Evolutionary conservation across 164 flowering plant genomes (phyloP).

Genomic region (Chimonanthus salicifolius): DNA sequence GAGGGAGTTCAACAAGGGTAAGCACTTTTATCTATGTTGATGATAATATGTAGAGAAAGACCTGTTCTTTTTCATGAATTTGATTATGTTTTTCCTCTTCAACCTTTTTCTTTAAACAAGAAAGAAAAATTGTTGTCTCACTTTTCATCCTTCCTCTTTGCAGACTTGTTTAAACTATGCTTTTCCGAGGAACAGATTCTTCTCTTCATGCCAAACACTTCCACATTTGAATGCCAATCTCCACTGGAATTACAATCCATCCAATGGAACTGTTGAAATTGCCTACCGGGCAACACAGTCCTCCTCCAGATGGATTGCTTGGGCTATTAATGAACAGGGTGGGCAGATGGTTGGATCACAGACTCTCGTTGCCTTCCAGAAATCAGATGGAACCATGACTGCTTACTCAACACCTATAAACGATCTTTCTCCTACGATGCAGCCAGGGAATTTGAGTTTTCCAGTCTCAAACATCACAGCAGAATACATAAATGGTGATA

Average conservation of each 20-base stretch:
- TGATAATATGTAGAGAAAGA: no score
- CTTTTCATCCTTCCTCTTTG: neutral
- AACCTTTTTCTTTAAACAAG: no score
- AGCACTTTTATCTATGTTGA: no score
- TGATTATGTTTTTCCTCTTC: no score
- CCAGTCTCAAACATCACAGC: neutral
- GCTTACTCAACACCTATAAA: constrained; percentile 42
- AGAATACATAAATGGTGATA: neutral
- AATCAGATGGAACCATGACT: constrained; percentile 13
- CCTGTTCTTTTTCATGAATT: no score
- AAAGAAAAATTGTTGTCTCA: neutral
- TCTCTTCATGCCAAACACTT: neutral
- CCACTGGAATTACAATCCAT: neutral
- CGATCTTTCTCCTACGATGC: constrained; percentile 16
- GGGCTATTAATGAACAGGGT: constrained; percentile 32
- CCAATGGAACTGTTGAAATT: neutral
- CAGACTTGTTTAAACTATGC: neutral
- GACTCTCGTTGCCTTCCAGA: constrained; percentile 40
- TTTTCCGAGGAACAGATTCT: neutral
- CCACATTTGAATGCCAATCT: neutral
- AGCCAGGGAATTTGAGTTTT: constrained; percentile 20
- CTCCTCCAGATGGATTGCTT: constrained; percentile 31
- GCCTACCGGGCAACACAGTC: constrained; percentile 11
- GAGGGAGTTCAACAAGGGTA: no score
- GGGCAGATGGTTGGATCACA: constrained; percentile 43